Conservation (phyloP, 768 basidiomycete species). For the Myochromella boudieri region DNA sequence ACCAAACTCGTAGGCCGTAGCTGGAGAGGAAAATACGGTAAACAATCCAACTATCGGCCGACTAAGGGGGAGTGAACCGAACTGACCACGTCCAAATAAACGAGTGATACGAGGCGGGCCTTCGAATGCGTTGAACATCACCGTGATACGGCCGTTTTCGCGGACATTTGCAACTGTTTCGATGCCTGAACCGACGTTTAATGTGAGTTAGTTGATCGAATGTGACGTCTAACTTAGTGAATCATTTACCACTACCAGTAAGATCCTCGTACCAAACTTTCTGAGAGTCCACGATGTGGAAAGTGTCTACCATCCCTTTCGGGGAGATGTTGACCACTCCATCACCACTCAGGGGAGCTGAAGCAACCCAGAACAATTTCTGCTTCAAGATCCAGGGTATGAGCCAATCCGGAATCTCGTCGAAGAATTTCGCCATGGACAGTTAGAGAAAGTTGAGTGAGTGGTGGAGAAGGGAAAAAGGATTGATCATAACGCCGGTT, state of each 20-base stretch:
- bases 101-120: slow-evolving; percentile 58
- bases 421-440: slow-evolving; percentile 57
- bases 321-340: slow-evolving; percentile 72
- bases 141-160: slow-evolving; percentile 60
- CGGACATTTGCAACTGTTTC: slow-evolving; percentile 50
- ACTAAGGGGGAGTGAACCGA: neutral
- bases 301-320: slow-evolving; percentile 59
- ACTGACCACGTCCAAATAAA: slow-evolving; percentile 58
- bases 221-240: neutral
- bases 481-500: neutral
- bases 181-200: slow-evolving; percentile 25
- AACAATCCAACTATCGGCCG: neutral
- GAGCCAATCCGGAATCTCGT: slow-evolving; percentile 53
- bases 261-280: slow-evolving; percentile 76
- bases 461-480: neutral
- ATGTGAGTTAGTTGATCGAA: neutral
- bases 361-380: slow-evolving; percentile 72
- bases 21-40: slow-evolving; percentile 27
- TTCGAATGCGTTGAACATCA: slow-evolving; percentile 63
- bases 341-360: slow-evolving; percentile 53
- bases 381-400: slow-evolving; percentile 60
- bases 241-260: slow-evolving; percentile 61
- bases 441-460: neutral
- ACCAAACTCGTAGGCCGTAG: slow-evolving; percentile 61
- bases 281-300: slow-evolving; percentile 54